Evolutionary conservation across 306 rosid genomes (phyloP).

Genomic region (Cicer arietinum): DNA sequence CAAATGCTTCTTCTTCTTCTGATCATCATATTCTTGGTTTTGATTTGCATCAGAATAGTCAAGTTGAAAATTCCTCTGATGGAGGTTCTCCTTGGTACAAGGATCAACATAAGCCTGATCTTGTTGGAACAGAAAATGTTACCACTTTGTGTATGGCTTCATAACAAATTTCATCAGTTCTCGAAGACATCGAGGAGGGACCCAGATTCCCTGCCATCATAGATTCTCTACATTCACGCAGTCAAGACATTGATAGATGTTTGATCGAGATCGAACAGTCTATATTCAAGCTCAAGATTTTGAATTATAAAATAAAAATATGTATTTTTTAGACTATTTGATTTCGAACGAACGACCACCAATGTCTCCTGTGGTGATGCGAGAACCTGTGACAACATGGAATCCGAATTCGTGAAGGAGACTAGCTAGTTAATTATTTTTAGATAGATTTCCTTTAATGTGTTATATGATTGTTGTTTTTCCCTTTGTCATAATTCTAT

Average conservation of each 20-base stretch:
- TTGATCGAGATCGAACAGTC: too few species aligned
- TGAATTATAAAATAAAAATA: too few species aligned
- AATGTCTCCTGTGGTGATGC: too few species aligned
- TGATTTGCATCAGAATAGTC: conserved; percentile 55
- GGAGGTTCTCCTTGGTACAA: conserved; percentile 78
- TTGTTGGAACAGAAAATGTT: conserved; percentile 54
- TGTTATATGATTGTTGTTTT: conserved; percentile 53
- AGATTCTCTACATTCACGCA: too few species aligned
- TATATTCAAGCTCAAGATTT: too few species aligned
- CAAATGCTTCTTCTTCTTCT: conserved; percentile 50
- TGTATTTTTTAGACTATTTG: neutral
- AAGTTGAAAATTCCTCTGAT: conserved; percentile 70
- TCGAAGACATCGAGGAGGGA: conserved; percentile 63
- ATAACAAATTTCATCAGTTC: conserved; percentile 20
- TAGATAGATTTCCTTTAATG: conserved; percentile 40
- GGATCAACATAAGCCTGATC: conserved; percentile 58
- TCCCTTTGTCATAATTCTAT: conserved; percentile 42
- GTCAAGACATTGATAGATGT: too few species aligned
- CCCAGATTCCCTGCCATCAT: too few species aligned
- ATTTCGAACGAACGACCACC: too few species aligned
- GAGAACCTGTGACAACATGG: too few species aligned
- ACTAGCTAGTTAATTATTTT: conserved; percentile 42
- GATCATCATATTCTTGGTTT: conserved; percentile 51
- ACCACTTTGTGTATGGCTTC: conserved; percentile 64
- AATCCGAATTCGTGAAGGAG: neutral